Evolutionary conservation across 768 basidiomycete species (phyloP).

Genomic region (Hygrocybe coccinea): DNA sequence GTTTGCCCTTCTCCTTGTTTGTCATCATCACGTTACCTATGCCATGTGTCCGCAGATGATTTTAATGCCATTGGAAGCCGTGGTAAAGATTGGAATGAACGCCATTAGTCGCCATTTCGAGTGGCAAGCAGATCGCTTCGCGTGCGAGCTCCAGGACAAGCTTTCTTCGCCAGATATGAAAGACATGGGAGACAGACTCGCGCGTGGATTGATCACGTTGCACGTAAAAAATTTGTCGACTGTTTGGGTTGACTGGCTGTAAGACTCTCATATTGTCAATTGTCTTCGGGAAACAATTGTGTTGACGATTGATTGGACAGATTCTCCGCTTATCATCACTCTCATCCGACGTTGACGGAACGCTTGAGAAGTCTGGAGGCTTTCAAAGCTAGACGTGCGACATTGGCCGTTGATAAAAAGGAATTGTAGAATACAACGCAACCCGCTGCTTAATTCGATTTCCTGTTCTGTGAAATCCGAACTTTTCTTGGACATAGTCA

Average conservation of each 20-base stretch:
- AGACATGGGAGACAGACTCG: slow-evolving; percentile 83
- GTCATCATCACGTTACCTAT: slow-evolving; percentile 1
- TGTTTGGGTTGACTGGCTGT: slow-evolving; percentile 93
- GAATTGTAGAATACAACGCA: slow-evolving; percentile 22
- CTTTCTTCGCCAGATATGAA: slow-evolving; percentile 53
- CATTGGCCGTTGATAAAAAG: slow-evolving; percentile 30
- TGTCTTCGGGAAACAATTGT: neutral
- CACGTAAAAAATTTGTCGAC: slow-evolving; percentile 92
- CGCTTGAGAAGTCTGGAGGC: slow-evolving; percentile 75
- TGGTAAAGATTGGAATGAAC: slow-evolving; percentile 73
- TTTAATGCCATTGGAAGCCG: slow-evolving; percentile 69
- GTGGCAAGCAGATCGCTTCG: slow-evolving; percentile 88
- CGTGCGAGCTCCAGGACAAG: slow-evolving; percentile 61
- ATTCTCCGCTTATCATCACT: slow-evolving; percentile 94
- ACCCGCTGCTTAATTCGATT: no score
- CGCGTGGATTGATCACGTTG: slow-evolving; percentile 73
- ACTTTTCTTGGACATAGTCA: no score
- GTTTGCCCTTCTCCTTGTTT: slow-evolving; percentile 20
- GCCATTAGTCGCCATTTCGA: slow-evolving; percentile 82
- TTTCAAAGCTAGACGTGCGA: slow-evolving; percentile 44
- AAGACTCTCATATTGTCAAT: slow-evolving; percentile 26
- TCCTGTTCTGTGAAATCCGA: no score
- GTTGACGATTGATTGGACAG: slow-evolving; percentile 30
- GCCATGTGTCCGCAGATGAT: slow-evolving; percentile 52
- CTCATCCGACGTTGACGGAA: slow-evolving; percentile 92